phyloP scores from a whole-genome alignment of 2,329 filamentous ascomycete species.

The Amphichorda felina region DNA sequence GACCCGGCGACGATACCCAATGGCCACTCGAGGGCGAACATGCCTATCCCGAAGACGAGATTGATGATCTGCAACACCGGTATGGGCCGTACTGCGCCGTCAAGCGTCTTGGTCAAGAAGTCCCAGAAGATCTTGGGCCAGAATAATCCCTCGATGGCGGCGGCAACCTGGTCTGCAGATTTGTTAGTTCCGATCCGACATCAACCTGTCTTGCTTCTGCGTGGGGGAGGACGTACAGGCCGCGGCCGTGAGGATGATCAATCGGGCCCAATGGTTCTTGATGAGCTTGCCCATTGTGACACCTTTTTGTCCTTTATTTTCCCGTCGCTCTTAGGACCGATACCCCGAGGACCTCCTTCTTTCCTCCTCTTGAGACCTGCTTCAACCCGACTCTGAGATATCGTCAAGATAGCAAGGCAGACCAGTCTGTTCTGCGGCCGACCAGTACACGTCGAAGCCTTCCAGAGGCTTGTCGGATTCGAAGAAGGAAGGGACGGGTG shows the following conservation, averaged over 20 bases:
- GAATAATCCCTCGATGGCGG: conserved; percentile 80
- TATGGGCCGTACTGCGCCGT: conserved; percentile 75
- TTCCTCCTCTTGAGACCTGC: background rate
- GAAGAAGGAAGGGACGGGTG: too few species aligned
- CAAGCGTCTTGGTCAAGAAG: conserved; percentile 82
- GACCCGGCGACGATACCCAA: conserved; percentile 66
- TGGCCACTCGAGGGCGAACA: conserved; percentile 87
- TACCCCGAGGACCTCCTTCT: background rate
- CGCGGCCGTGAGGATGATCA: conserved; percentile 82
- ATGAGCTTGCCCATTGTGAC: conserved; percentile 85
- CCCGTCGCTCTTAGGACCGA: background rate
- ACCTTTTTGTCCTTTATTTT: background rate
- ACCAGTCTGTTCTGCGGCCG: too few species aligned
- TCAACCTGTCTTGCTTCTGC: too few species aligned
- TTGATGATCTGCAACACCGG: conserved; percentile 87
- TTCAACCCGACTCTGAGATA: too few species aligned
- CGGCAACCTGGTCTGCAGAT: conserved; percentile 69
- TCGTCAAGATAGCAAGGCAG: too few species aligned
- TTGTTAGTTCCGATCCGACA: too few species aligned
- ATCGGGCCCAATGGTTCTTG: conserved; percentile 97
- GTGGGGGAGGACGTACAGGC: conserved; percentile 60
- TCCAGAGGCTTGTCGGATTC: too few species aligned
- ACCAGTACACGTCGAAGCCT: too few species aligned
- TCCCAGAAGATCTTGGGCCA: conserved; percentile 99
- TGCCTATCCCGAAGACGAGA: conserved; percentile 64